A percentile compares a stretch with the other conserved stretches of the same genome.
Conservation (phyloP, 2,329 filamentous ascomycete species). For the Phialophora macrospora region DNA sequence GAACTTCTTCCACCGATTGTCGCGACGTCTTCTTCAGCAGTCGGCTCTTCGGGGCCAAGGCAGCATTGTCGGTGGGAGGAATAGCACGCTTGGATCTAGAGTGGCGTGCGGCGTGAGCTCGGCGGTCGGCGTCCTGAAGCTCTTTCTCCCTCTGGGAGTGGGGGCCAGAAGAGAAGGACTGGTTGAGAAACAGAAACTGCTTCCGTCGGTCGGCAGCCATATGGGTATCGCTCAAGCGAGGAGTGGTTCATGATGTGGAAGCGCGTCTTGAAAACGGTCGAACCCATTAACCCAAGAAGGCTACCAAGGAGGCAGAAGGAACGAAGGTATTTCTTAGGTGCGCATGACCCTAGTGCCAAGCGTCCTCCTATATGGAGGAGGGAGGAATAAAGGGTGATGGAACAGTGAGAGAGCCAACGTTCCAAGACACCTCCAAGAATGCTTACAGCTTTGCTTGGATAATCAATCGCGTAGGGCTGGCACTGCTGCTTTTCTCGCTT, state of each 20-base stretch:
- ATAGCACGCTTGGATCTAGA: conserved; percentile 4
- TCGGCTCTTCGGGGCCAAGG: background rate
- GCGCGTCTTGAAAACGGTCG: conserved; percentile 1
- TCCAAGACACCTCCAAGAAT: background rate
- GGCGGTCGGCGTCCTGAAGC: conserved; percentile 21
- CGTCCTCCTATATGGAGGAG: background rate
- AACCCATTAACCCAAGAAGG: background rate
- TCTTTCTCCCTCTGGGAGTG: conserved; percentile 23
- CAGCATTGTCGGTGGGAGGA: background rate
- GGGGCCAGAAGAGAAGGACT: conserved; percentile 10
- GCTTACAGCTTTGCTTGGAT: conserved; percentile 9
- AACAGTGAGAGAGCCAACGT: too few relatives aligned
- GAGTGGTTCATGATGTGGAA: conserved; percentile 8
- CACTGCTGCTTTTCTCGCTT: background rate
- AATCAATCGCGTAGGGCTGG: conserved; percentile 9
- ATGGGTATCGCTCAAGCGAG: background rate
- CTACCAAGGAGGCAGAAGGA: background rate
- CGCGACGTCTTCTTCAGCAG: background rate
- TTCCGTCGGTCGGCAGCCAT: conserved; percentile 14
- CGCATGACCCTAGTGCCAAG: conserved; percentile 6
- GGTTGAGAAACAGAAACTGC: conserved; percentile 20
- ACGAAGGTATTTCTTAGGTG: background rate
- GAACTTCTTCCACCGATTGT: background rate
- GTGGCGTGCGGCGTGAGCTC: conserved; percentile 17
- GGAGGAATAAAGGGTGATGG: background rate